Evolutionary conservation across 768 basidiomycete genomes (phyloP), one percentile per base, ranked within the genome.

Genomic region (Artomyces pyxidatus): DNA sequence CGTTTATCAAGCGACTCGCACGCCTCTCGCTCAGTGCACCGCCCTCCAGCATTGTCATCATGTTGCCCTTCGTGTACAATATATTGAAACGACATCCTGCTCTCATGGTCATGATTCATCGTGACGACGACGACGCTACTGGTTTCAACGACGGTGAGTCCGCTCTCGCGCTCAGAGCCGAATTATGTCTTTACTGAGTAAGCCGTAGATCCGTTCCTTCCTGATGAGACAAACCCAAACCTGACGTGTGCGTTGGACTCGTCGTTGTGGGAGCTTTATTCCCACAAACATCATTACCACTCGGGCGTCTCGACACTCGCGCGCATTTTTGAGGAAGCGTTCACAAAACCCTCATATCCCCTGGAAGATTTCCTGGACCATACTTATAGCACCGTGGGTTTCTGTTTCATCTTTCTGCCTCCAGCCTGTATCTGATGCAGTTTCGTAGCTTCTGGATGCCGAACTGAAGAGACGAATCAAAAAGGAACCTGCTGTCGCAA

Each of bases 351-450:
- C 16, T 74, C 73, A 29, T 97, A 93, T 65, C 71, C 80, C 12
- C 78, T 96, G 80, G 95, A 98, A 57, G 95, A 98, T 62, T 99
- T 98, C 65, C 65, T 97, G 61, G 96, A 98, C 63, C 95, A 98
- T 62, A 87, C 88, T 2, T 92, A 90, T 59, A 76, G 73, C 32
- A 90, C 89, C 56, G 89, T 92, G 58, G 47, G 81, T 65, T 35
- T 26, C 6, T 27, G 9, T 39, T 19, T 47, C 11, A 23, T 41
- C 30, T 51, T 21, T 45, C n/a, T 37, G 27, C 53, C 26, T 49
- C 26, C 43, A 12, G 23, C 58, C 30, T 29, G 35, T 37, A 22
- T 21, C 28, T 28, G 21, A 50, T 29, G 32, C 9, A 22, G n/a
- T 14, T 49, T 6, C 25, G 29, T 61, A 96, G 93, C 73, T 98